Evolutionary conservation across 352 stramenopile genomes (phyloP).

Genomic region (Thalassiosira hispida): DNA sequence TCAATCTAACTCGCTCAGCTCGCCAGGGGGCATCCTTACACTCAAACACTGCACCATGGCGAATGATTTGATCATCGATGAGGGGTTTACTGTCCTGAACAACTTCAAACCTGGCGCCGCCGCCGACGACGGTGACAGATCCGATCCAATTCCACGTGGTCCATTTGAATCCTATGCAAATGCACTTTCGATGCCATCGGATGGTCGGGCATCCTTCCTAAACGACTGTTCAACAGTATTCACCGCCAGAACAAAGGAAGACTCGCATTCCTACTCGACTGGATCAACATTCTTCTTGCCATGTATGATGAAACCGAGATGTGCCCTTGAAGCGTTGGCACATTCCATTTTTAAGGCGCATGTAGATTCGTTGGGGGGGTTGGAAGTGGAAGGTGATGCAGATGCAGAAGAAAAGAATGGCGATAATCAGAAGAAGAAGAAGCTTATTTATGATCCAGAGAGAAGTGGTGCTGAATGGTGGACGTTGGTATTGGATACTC

Average conservation of each 20-base stretch:
- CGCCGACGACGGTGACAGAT: constrained; percentile 1
- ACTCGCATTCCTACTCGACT: constrained; percentile 67
- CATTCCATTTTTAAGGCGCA: constrained; percentile 76
- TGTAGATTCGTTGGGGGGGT: constrained; percentile 78
- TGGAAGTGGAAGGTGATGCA: constrained; percentile 81
- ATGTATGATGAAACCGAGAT: constrained; percentile 74
- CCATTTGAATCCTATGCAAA: constrained; percentile 65
- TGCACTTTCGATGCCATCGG: constrained; percentile 54
- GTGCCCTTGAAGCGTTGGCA: constrained; percentile 76
- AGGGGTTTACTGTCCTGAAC: constrained; percentile 75
- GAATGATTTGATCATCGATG: constrained; percentile 79
- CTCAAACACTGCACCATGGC: constrained; percentile 2
- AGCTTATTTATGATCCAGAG: constrained; percentile 74
- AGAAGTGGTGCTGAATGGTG: constrained; percentile 83
- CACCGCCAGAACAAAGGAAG: constrained; percentile 68
- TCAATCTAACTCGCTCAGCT: no score
- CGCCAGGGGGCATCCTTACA: no score
- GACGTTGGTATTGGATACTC: constrained; percentile 78
- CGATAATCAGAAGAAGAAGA: constrained; percentile 65
- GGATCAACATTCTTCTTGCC: constrained; percentile 82
- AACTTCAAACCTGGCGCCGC: constrained; percentile 38
- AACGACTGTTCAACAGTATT: constrained; percentile 78
- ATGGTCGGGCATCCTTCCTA: constrained; percentile 35
- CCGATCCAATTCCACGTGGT: constrained; percentile 63
- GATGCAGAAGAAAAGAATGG: constrained; percentile 82